These are phyloP conservation scores for Cladosporium sp. DNA, from an alignment of 2,329 filamentous ascomycete genomes.

Conservation along the genomic window DNA sequence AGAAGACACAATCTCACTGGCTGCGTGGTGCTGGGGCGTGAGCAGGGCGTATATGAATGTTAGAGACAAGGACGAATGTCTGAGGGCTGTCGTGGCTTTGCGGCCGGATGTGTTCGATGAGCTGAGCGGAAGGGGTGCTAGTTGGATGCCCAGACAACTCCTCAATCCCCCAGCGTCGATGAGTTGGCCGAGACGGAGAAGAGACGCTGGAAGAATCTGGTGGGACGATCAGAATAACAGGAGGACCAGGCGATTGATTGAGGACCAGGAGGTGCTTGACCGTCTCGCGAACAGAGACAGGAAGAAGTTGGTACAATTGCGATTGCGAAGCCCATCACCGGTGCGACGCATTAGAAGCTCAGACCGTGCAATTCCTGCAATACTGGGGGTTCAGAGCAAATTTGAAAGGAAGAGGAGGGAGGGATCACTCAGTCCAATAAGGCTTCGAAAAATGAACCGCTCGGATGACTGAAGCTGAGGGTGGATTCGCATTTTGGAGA, in stretches of 20 bases:
- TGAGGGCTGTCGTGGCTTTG: background rate
- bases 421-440: too few species aligned
- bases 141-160: background rate
- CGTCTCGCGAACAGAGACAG: background rate
- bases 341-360: background rate
- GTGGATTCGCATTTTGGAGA: too few species aligned
- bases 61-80: conserved; percentile 8
- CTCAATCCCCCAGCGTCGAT: background rate
- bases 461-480: too few species aligned
- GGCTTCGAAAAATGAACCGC: too few species aligned
- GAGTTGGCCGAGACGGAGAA: conserved; percentile 2
- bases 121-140: background rate
- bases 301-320: background rate
- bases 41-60: conserved; percentile 1
- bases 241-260: background rate
- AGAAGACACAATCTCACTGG: background rate
- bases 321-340: background rate
- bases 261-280: background rate
- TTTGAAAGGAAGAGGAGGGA: too few species aligned
- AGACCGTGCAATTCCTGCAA: background rate
- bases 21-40: conserved; percentile 5
- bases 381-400: too few species aligned
- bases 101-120: conserved; percentile 6
- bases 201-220: background rate
- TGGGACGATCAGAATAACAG: conserved; percentile 6